Conservation (phyloP, 164 flowering plant species). For the Berberis vulgaris region DNA sequence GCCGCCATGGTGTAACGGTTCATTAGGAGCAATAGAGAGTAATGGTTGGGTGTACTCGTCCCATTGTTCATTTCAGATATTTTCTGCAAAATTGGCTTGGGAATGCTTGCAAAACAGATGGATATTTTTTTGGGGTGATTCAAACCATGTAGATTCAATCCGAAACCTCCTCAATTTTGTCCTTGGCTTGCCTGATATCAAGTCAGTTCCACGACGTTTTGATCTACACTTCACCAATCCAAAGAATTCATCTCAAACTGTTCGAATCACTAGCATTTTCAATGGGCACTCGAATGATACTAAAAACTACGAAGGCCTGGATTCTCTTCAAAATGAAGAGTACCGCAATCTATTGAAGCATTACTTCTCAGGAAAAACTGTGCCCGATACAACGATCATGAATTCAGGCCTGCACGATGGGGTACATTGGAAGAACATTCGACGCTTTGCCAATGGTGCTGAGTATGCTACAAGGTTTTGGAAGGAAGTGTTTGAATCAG, state of each 20-base stretch:
- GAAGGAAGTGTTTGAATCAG: conserved; percentile 51
- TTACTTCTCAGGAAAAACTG: conserved; percentile 47
- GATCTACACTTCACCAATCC: conserved; percentile 78
- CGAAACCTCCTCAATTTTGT: conserved; percentile 81
- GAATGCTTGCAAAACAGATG: conserved; percentile 65
- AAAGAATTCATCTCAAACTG: conserved; percentile 36
- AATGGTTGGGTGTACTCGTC: conserved; percentile 96
- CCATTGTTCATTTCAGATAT: conserved; percentile 72
- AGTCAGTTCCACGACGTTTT: conserved; percentile 54
- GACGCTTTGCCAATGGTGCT: conserved; percentile 43
- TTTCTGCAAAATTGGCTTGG: conserved; percentile 62
- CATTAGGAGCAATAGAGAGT: conserved; percentile 71
- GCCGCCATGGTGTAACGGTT: conserved; percentile 77
- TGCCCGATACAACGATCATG: conserved; percentile 77
- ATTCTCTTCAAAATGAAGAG: conserved; percentile 51
- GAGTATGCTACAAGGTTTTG: conserved; percentile 64
- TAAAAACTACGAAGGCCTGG: conserved; percentile 60
- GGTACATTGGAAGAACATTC: conserved; percentile 41
- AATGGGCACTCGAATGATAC: conserved; percentile 78
- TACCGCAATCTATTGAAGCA: conserved; percentile 43
- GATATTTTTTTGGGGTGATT: conserved; percentile 99
- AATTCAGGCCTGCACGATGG: conserved; percentile 97
- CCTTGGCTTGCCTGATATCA: conserved; percentile 38
- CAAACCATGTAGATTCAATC: conserved; percentile 90
- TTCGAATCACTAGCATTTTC: conserved; percentile 85